Conservation (phyloP, 768 basidiomycete genomes). For the Russula sp. region DNA sequence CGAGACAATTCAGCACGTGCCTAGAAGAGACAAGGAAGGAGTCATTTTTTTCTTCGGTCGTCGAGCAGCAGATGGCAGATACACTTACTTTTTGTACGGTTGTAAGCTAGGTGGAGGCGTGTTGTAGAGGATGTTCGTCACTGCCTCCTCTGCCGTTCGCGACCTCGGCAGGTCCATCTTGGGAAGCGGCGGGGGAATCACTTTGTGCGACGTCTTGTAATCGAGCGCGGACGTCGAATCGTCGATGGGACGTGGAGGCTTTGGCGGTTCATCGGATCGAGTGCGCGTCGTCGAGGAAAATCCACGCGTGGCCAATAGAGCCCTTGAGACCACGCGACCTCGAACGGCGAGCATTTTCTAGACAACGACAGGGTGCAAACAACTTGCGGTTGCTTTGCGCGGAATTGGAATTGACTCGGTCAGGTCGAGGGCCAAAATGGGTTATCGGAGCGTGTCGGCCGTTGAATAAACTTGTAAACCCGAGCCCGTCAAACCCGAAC, state of each 20-base stretch:
- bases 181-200: conserved; percentile 77
- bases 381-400: not conserved
- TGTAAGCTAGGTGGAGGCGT: conserved; percentile 87
- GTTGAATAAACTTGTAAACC: no score
- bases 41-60: no score
- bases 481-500: no score
- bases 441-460: no score
- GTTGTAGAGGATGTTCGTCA: conserved; percentile 96
- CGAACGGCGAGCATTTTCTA: conserved; percentile 14
- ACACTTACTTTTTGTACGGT: conserved; percentile 89
- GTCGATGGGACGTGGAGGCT: conserved; percentile 73
- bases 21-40: conserved; percentile 33
- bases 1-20: conserved; percentile 94
- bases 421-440: not conserved
- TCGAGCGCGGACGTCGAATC: conserved; percentile 94
- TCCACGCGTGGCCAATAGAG: conserved; percentile 19
- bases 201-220: conserved; percentile 71
- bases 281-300: conserved; percentile 24
- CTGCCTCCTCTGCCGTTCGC: conserved; percentile 89
- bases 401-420: not conserved
- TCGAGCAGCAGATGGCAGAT: conserved; percentile 23
- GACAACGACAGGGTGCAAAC: not conserved
- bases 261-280: conserved; percentile 37
- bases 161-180: conserved; percentile 76
- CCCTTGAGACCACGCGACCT: conserved; percentile 2